Conservation (phyloP, 75 land plant genomes). For the Chamaecyparis obtusa region DNA sequence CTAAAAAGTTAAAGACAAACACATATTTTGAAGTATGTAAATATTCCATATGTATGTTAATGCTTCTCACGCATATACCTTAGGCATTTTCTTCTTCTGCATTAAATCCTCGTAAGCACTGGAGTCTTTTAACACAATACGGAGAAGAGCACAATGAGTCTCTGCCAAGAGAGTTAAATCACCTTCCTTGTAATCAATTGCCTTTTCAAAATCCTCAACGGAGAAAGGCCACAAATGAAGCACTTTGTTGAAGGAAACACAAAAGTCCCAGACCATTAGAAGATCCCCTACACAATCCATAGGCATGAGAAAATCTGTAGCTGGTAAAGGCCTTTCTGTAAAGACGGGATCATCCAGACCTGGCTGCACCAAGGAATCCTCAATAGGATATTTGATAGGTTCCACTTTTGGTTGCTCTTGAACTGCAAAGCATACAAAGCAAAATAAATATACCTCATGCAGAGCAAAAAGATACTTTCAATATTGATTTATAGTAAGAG, state of each 20-base stretch:
- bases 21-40: background rate
- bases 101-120: slow-evolving; percentile 26
- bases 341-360: slow-evolving; percentile 56
- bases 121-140: slow-evolving; percentile 58
- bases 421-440: slow-evolving; percentile 17
- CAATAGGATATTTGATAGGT: slow-evolving; percentile 83
- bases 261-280: slow-evolving; percentile 94
- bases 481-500: background rate
- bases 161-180: slow-evolving; percentile 55
- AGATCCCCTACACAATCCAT: slow-evolving; percentile 80
- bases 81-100: slow-evolving; percentile 33
- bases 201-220: slow-evolving; percentile 79
- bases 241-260: slow-evolving; percentile 62
- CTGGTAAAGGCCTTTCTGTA: slow-evolving; percentile 60
- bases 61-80: slow-evolving; percentile 24
- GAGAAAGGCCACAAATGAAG: slow-evolving; percentile 73
- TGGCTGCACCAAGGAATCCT: slow-evolving; percentile 73
- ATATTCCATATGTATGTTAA: background rate
- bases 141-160: slow-evolving; percentile 59
- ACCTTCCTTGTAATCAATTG: slow-evolving; percentile 60
- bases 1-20: background rate
- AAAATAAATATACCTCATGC: background rate
- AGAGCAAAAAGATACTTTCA: background rate
- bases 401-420: slow-evolving; percentile 17
- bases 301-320: slow-evolving; percentile 71